Base-by-base conservation (phyloP, 1,139 yeast genomes). In the Magnusiomyces fungicola region DNA sequence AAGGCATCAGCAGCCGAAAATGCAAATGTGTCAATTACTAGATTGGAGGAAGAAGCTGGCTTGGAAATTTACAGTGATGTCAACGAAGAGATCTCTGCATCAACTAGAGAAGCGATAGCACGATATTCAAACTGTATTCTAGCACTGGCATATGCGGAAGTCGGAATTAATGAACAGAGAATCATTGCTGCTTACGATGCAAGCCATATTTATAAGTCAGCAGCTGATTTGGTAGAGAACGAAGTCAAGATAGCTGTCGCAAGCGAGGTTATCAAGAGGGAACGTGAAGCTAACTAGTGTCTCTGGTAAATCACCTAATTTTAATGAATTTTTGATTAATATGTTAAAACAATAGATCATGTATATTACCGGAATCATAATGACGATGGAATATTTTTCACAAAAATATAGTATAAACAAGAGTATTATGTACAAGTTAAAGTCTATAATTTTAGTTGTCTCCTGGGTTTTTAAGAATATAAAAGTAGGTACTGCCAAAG, bases 61-160 rank as follows among this genome's bases (percentile, higher is more conserved):
- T 82, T 95, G 90, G 96, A 90, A 61, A 92, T 94, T 48, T 94
- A 94, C 68, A 83, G 95, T 49, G 98, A 94, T 66, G 76, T 78
- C 53, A 94, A 94, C 63, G 97, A 90, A 55, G 68, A 69, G 24
- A 83, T 94, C 21, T 69, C 85, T 3, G 68, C 71, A 18, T 71
- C 78, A 21, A 74, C 80, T 7, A 76, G 94, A 57, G 79, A 77
- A 54, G 83, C 89, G 23, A 90, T 94, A 43, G 77, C 95, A 9
- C 74, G 97, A 52, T 92, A 94, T 65, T 78, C 83, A 48, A 89
- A 89, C 66, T 90, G 94, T 55, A 73, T 92, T 49, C 78, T 79
- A 58, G 95, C 95, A 0, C 72, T 92, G 56, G 85, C 89, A 24
- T 76, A 75, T 58, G 83, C 90, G 55, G 96, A 87, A 61, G 75